Evolutionary conservation across 177 flowering plant species (phyloP).

Genomic region (Vitis hybrid): DNA sequence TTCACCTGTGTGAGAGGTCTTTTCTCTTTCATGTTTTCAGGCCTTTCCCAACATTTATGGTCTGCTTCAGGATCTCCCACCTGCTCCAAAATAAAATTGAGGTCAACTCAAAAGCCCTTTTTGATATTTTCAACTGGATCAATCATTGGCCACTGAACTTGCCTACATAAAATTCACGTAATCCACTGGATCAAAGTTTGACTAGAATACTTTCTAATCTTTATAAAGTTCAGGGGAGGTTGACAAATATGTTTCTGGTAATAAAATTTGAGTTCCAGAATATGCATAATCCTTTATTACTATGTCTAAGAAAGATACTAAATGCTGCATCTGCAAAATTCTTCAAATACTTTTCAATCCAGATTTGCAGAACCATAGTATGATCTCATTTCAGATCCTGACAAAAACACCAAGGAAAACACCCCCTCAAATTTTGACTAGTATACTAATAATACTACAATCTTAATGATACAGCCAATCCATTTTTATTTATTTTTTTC

Average conservation of each 20-base stretch:
- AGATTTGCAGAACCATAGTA: neutral
- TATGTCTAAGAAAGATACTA: neutral
- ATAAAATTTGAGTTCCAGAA: neutral
- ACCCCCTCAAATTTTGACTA: no score
- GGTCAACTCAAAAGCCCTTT: neutral
- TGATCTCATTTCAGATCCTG: no score
- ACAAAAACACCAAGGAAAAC: neutral
- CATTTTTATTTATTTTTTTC: no score
- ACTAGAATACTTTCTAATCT: neutral
- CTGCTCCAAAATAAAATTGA: constrained; percentile 31
- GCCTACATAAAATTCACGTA: neutral
- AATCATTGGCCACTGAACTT: constrained; percentile 1
- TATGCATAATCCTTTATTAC: neutral
- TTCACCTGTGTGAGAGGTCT: constrained; percentile 83
- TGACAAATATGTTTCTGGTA: no score
- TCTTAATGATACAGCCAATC: no score
- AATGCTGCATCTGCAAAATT: neutral
- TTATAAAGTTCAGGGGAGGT: neutral
- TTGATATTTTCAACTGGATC: neutral
- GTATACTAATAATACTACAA: no score
- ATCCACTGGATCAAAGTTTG: no score
- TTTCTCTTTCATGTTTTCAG: constrained; percentile 70
- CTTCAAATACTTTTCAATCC: neutral
- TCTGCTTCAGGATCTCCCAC: constrained; percentile 79
- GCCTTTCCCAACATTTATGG: constrained; percentile 92